Conservation (phyloP, 2,329 filamentous ascomycete species). For the Trichoderma koningiopsis region DNA sequence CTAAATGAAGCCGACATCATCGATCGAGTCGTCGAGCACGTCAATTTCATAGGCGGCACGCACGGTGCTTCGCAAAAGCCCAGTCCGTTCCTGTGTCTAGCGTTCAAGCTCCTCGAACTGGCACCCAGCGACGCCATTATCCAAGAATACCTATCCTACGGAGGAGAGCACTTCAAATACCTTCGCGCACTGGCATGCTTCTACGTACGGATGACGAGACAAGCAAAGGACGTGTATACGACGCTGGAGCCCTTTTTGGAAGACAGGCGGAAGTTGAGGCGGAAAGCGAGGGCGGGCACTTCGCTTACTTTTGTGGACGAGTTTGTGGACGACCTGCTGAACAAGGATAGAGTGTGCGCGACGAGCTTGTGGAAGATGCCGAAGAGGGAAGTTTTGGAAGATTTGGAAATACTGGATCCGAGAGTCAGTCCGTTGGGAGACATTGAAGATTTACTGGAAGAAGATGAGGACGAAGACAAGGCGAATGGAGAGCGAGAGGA, state of each 20-base stretch:
- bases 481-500: slow-evolving; percentile 41
- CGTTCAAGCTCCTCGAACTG: slow-evolving; percentile 91
- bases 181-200: slow-evolving; percentile 86
- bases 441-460: slow-evolving; percentile 69
- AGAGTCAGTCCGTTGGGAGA: slow-evolving; percentile 81
- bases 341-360: slow-evolving; percentile 85
- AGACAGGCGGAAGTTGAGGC: slow-evolving; percentile 80
- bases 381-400: slow-evolving; percentile 78
- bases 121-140: slow-evolving; percentile 78
- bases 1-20: slow-evolving; percentile 83
- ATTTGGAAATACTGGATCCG: slow-evolving; percentile 83
- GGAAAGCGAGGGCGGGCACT: slow-evolving; percentile 73
- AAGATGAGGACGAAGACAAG: slow-evolving; percentile 48
- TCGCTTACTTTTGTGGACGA: slow-evolving; percentile 81
- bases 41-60: slow-evolving; percentile 84
- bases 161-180: slow-evolving; percentile 80
- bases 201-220: slow-evolving; percentile 87
- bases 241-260: slow-evolving; percentile 80
- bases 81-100: slow-evolving; percentile 88
- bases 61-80: slow-evolving; percentile 83
- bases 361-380: slow-evolving; percentile 94
- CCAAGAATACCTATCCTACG: slow-evolving; percentile 74
- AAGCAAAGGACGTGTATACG: slow-evolving; percentile 76
- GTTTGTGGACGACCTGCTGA: slow-evolving; percentile 89
- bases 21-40: slow-evolving; percentile 81